Conservation (phyloP, 1,284 basidiomycete genomes). For the Apiotrichum veenhuisii region DNA sequence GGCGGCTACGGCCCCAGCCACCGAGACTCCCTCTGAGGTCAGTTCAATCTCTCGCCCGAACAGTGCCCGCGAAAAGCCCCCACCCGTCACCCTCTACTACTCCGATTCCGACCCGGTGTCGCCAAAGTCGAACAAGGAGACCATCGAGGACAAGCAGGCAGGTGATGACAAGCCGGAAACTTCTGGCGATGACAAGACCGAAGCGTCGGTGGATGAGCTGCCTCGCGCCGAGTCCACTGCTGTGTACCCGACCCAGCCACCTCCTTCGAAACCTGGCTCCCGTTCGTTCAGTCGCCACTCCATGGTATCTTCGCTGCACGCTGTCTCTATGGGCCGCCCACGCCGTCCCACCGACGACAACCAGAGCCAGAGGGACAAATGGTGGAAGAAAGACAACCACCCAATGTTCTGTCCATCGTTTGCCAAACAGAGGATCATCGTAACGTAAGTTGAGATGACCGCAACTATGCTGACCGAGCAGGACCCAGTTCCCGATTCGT, state of each 20-base stretch:
- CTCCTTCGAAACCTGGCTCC: too few species aligned
- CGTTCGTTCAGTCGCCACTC: neutral
- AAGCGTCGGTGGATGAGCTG: neutral
- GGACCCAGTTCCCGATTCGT: slow-evolving; percentile 28
- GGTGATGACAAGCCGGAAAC: neutral
- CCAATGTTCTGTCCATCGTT: slow-evolving; percentile 29
- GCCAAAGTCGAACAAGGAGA: neutral
- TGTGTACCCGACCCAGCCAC: too few species aligned
- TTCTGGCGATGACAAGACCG: too few species aligned
- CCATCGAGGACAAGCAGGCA: neutral
- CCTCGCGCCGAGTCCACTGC: too few species aligned
- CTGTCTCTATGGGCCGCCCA: neutral
- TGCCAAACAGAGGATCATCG: slow-evolving; percentile 22
- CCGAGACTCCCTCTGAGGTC: neutral
- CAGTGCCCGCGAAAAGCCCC: slow-evolving; percentile 6
- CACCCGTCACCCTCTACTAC: slow-evolving; percentile 11
- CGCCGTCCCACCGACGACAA: neutral
- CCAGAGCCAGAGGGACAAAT: slow-evolving; percentile 1
- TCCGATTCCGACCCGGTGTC: slow-evolving; percentile 9
- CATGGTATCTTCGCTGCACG: neutral
- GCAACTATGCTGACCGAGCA: slow-evolving; percentile 7
- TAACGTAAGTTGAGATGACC: slow-evolving; percentile 22
- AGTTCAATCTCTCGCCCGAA: slow-evolving; percentile 7
- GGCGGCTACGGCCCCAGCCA: neutral
- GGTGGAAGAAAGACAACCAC: slow-evolving; percentile 29